Evolutionary conservation across 352 stramenopile genomes (phyloP).

Genomic region (Peronospora farinosa): DNA sequence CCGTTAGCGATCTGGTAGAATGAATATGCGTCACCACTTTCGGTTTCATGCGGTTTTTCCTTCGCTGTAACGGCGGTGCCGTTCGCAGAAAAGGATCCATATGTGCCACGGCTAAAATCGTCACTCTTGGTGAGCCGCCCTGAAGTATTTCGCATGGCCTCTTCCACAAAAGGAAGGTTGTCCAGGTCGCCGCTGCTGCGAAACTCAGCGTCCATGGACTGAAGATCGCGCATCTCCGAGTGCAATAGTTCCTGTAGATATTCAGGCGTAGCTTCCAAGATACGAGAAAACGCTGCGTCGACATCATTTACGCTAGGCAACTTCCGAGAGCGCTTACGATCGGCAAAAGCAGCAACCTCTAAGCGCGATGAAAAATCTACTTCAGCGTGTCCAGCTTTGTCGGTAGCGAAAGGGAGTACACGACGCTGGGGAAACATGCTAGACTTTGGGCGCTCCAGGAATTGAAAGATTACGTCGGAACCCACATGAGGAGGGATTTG

Average conservation of each 20-base stretch:
- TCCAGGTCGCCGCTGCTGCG: slow-evolving; percentile 67
- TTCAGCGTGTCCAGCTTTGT: slow-evolving; percentile 5
- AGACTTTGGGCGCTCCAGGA: slow-evolving; percentile 59
- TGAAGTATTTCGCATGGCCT: slow-evolving; percentile 68
- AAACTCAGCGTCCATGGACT: slow-evolving; percentile 64
- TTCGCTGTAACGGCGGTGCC: slow-evolving; percentile 4
- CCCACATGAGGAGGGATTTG: slow-evolving; percentile 53
- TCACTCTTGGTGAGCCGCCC: slow-evolving; percentile 39
- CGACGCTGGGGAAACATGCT: slow-evolving; percentile 66
- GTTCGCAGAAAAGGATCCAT: slow-evolving; percentile 4
- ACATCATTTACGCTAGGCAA: slow-evolving; percentile 63
- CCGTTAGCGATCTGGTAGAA: slow-evolving; percentile 86
- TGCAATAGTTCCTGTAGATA: slow-evolving; percentile 59
- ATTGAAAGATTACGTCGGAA: slow-evolving; percentile 56
- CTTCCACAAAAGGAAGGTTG: slow-evolving; percentile 70
- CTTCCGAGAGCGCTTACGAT: slow-evolving; percentile 36
- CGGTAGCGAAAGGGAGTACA: slow-evolving; percentile 9
- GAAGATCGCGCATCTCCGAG: slow-evolving; percentile 59
- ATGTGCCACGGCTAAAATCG: slow-evolving; percentile 15
- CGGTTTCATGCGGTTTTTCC: slow-evolving; percentile 10
- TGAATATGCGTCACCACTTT: slow-evolving; percentile 45
- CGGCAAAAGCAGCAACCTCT: slow-evolving; percentile 22
- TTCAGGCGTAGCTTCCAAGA: slow-evolving; percentile 60
- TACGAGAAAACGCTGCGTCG: slow-evolving; percentile 61
- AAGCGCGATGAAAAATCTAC: background rate